Base-by-base conservation (phyloP, 225 moss, liverwort and hornwort genomes). In the Rhytidiadelphus loreus region DNA sequence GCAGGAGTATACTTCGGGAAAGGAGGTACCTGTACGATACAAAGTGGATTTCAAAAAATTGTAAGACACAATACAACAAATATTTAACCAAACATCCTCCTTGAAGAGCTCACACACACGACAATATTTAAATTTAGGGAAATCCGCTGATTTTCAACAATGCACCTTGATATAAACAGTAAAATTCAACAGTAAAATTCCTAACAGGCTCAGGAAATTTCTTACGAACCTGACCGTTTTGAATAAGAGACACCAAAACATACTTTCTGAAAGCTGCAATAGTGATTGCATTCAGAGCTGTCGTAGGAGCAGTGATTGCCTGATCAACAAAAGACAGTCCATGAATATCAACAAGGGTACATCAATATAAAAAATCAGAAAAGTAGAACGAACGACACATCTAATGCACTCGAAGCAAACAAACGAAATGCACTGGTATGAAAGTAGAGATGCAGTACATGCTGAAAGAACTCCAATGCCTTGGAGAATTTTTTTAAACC, bases 231-330 rank as follows among this genome's bases (percentile, higher is more conserved):
- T 97, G 98, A 86, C 99, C 99, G 77, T 93, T 96, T 89, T 96
- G 97, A 78, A 99, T 96, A 77, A 99, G 96, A 78, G 95, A 99
- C 39, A 99, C 99, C 83, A 99, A 89, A 80, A 99, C 99, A 80
- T 94, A 99, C 92, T 99, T 99, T 91, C 96, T 96, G 90, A 96
- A 99, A 85, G 99, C 96, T 83, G 99, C 99, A 88, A 99, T 95
- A n/a, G 97, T 99, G 81, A 99, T 99, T 57, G 99, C 99, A 89
- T 99, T 99, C 90, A 99, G 91, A 85, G 95, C 93, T 59, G 93
- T 90, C 85, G 99, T 95, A 59, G 99, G 99, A 88, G 99, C 96
- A 81, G 99, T 99, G 66, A 99, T 96, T 90, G 97, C 98, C 98
- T 98, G 84, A 81, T 72, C 87, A 81, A 81, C 80, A 88, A 81